Conservation (phyloP, 495 filamentous ascomycete genomes). For the Oleoguttula mirabilis region DNA sequence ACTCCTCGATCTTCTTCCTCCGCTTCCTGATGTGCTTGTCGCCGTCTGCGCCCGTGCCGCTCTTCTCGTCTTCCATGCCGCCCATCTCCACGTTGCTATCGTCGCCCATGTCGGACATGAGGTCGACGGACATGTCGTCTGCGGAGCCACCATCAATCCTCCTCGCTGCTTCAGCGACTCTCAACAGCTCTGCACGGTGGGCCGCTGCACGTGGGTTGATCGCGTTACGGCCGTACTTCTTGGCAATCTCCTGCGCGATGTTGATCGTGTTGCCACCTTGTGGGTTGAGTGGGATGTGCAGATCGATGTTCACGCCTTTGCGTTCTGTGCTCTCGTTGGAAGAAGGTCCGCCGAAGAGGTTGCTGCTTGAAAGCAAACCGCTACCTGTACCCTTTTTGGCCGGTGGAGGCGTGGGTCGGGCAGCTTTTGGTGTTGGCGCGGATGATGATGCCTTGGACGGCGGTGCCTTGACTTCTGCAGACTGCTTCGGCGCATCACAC, state of each 20-base stretch:
- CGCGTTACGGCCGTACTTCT: slow-evolving; percentile 86
- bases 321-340: slow-evolving; percentile 35
- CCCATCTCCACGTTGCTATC: slow-evolving; percentile 66
- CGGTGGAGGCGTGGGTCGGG: slow-evolving; percentile 41
- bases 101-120: slow-evolving; percentile 25
- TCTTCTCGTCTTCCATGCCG: slow-evolving; percentile 36
- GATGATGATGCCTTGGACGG: slow-evolving; percentile 38
- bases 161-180: slow-evolving; percentile 72
- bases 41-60: slow-evolving; percentile 38
- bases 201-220: slow-evolving; percentile 83
- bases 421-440: slow-evolving; percentile 45
- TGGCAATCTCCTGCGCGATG: slow-evolving; percentile 85
- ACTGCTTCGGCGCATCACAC: slow-evolving; percentile 1
- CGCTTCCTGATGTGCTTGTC: slow-evolving; percentile 52
- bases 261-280: slow-evolving; percentile 83
- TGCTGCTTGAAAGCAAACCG: slow-evolving; percentile 50
- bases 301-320: slow-evolving; percentile 65
- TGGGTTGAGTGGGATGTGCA: slow-evolving; percentile 68
- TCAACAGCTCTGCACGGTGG: slow-evolving; percentile 64
- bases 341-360: slow-evolving; percentile 44
- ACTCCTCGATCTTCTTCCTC: slow-evolving; percentile 84
- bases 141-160: slow-evolving; percentile 52
- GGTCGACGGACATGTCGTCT: slow-evolving; percentile 44
- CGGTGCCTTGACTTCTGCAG: slow-evolving; percentile 5
- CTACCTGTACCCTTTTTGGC: slow-evolving; percentile 51